Percentiles rank a stretch among this genome's conserved stretches.
Conservation (phyloP, 148 eudicot species). For the Vaccinium darrowii region DNA sequence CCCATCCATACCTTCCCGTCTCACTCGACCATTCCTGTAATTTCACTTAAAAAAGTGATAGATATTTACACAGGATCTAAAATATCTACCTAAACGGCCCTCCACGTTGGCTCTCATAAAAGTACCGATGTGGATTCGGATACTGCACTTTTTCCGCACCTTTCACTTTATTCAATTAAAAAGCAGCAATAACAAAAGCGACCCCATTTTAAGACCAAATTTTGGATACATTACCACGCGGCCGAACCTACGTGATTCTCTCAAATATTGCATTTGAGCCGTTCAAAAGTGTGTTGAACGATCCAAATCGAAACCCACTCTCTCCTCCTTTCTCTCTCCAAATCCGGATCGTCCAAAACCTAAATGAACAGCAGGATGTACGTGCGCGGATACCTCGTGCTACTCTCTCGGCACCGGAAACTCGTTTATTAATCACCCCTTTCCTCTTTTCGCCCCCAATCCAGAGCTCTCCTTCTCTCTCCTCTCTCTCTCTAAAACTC, state of each 20-base stretch:
- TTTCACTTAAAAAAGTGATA: not conserved
- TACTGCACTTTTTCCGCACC: not conserved
- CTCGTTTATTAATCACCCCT: not conserved
- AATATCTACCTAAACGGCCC: not conserved
- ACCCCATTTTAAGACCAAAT: not conserved
- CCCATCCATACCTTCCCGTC: not conserved
- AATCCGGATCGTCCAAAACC: too few relatives aligned
- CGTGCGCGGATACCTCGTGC: too few relatives aligned
- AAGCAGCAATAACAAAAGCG: not conserved
- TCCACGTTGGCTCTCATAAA: conserved; percentile 2
- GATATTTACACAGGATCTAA: not conserved
- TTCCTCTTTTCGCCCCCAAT: not conserved
- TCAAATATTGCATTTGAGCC: too few relatives aligned
- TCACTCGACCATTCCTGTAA: not conserved
- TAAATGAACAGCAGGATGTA: too few relatives aligned
- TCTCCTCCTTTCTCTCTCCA: too few relatives aligned
- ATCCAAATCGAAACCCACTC: too few relatives aligned
- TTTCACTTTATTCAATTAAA: not conserved
- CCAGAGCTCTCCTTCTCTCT: not conserved
- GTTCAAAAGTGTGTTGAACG: too few relatives aligned
- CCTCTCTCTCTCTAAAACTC: not conserved
- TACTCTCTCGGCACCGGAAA: too few relatives aligned
- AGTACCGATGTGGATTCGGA: not conserved
- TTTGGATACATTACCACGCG: too few relatives aligned
- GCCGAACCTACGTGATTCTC: too few relatives aligned